phyloP scores from a whole-genome alignment of 2,329 filamentous ascomycete genomes.

The Phaeosphaeria sp. region DNA sequence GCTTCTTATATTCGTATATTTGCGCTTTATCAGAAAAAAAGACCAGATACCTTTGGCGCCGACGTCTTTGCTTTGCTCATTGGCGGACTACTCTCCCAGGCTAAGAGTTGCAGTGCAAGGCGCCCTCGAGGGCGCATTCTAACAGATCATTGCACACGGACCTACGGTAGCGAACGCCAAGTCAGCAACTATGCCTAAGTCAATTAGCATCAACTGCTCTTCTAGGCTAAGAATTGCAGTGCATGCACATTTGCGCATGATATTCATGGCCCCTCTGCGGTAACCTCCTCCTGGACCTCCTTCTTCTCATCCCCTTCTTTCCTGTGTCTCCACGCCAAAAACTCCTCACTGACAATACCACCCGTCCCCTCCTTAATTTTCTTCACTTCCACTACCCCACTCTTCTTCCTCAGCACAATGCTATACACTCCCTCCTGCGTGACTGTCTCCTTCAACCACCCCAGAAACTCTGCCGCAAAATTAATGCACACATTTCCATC shows the following conservation, averaged over 20 bases:
- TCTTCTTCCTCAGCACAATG: conserved; percentile 70
- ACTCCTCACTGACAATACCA: conserved; percentile 76
- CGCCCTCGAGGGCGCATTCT: too few species aligned
- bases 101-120: conserved; percentile 4
- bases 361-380: conserved; percentile 78
- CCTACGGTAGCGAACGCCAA: too few species aligned
- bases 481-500: conserved; percentile 94
- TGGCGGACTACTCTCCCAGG: not conserved
- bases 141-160: too few species aligned
- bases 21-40: too few species aligned
- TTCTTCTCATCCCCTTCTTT: not conserved
- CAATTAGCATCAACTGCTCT: too few species aligned
- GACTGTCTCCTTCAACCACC: conserved; percentile 72
- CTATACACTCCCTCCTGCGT: conserved; percentile 78
- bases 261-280: not conserved
- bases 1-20: too few species aligned
- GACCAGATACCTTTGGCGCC: too few species aligned
- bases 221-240: too few species aligned
- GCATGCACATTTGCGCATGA: not conserved
- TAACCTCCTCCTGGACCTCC: not conserved
- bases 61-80: not conserved
- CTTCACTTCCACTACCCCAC: conserved; percentile 73
- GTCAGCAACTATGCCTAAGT: too few species aligned
- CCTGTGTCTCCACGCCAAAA: conserved; percentile 70
- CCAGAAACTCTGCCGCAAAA: conserved; percentile 78